Evolutionary conservation across 495 filamentous ascomycete species (phyloP).

Genomic region (Trichoderma parareesei): DNA sequence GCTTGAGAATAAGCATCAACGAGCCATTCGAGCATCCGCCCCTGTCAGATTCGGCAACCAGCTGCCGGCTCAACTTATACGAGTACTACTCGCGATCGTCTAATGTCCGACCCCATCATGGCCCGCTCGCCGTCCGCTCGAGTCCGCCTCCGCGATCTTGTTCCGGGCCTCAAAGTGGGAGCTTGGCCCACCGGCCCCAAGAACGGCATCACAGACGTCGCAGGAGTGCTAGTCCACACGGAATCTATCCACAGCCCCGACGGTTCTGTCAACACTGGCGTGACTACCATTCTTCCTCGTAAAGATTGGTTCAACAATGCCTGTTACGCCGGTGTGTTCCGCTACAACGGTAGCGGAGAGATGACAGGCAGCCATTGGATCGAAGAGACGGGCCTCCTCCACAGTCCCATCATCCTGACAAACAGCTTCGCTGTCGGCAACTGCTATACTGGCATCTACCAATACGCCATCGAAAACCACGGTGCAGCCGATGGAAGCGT

Average conservation of each 20-base stretch:
- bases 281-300: constrained; percentile 46
- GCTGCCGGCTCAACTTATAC: neutral
- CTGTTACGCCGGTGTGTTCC: constrained; percentile 42
- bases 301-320: constrained; percentile 38
- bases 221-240: constrained; percentile 40
- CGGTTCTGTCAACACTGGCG: constrained; percentile 31
- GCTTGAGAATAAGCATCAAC: neutral
- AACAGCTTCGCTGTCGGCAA: constrained; percentile 43
- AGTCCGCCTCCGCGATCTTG: constrained; percentile 29
- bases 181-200: constrained; percentile 31
- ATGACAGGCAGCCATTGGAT: constrained; percentile 48
- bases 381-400: constrained; percentile 42
- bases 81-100: neutral
- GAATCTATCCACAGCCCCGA: constrained; percentile 28
- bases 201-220: constrained; percentile 44
- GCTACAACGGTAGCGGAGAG: constrained; percentile 49
- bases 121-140: neutral
- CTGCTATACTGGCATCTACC: constrained; percentile 40
- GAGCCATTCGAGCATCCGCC: neutral
- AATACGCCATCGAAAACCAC: constrained; percentile 37
- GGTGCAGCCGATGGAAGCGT: constrained; percentile 21
- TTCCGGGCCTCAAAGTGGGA: constrained; percentile 33
- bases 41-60: neutral
- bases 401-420: constrained; percentile 44
- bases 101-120: neutral